Base-by-base conservation (phyloP, 768 basidiomycete species). In the Cyclocybe cylindracea region DNA sequence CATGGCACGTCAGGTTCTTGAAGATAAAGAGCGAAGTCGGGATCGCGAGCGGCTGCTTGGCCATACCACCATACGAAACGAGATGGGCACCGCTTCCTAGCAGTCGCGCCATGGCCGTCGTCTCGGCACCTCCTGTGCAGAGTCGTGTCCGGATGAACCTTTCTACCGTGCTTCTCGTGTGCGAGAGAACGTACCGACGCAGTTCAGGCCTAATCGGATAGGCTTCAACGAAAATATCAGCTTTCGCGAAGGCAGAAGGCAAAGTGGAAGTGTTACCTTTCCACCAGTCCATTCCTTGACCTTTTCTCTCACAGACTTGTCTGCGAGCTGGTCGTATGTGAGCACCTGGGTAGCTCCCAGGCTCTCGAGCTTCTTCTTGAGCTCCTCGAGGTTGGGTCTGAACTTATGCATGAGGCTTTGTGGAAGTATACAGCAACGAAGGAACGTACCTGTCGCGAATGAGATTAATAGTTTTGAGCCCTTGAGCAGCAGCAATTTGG, bases 31-130 rank as follows among this genome's bases (percentile, higher is more conserved):
- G 71, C 0, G 88, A 87, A 0, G 89, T 86, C 1, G 93, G 88
- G 16, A 95, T 65, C 1, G 83, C 78, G 13, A 95, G 67, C 0
- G 92, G 90, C 46, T 86, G 78, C 63, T 88, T 92, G 1, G 92
- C 88, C 92, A 95, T 94, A 5, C 89, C 91, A 29, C 93, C 93
- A 48, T 94, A 95, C 0, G 93, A 91, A 7, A 94, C 85, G 10
- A 94, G 76, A 56, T 89, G 87, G 2, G 86, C 83, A 57, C 87
- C 72, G 39, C 75, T 69, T 19, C 85, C 86, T 0, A 95, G 73
- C 7, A 88, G 70, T 44, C 83, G 78, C 1, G 80, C 75, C 89
- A 94, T 91, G 6, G 73, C 59, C 0, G 81, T 82, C 0, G 90
- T 91, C 39, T 84, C 75, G 44, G 77, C 77, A 0, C 93, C 91